Percentiles rank a stretch among this genome's conserved stretches.
These are phyloP conservation scores for Psilocybe mexicana DNA, from an alignment of 1,284 basidiomycete species.

Conservation along the genomic window DNA sequence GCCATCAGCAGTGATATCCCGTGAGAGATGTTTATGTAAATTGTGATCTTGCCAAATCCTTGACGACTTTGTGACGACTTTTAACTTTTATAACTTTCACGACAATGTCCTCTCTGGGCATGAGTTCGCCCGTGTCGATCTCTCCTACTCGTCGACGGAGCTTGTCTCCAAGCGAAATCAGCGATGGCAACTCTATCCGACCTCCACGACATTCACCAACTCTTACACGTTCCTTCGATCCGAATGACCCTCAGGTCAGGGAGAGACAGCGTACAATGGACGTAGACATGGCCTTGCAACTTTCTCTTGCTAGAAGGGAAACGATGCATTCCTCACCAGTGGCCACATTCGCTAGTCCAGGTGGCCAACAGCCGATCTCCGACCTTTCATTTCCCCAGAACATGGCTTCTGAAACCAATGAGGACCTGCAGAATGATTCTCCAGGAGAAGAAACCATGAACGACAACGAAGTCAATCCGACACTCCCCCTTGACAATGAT, in stretches of 20 bases:
- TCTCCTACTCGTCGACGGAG: constrained; percentile 41
- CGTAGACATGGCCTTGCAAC: constrained; percentile 82
- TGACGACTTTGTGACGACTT: not conserved
- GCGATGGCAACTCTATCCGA: constrained; percentile 37
- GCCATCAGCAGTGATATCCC: too few species aligned
- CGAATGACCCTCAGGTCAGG: constrained; percentile 65
- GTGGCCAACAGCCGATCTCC: constrained; percentile 6
- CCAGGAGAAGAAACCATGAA: constrained; percentile 1
- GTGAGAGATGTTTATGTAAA: not conserved
- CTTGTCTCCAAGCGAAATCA: constrained; percentile 41
- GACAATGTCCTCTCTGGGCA: constrained; percentile 18
- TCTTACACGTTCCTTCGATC: constrained; percentile 59
- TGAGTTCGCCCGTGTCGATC: constrained; percentile 47
- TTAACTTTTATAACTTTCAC: not conserved
- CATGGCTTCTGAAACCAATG: constrained; percentile 10
- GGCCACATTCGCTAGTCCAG: constrained; percentile 19
- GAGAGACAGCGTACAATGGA: constrained; percentile 86
- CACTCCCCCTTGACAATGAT: constrained; percentile 1
- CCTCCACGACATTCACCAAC: constrained; percentile 63
- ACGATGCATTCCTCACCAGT: constrained; percentile 47
- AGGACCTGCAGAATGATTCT: constrained; percentile 1
- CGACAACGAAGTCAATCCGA: constrained; percentile 4
- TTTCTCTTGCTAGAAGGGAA: constrained; percentile 71
- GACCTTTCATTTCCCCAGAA: not conserved
- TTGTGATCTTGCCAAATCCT: not conserved